phyloP scores from a whole-genome alignment of 1,284 basidiomycete genomes.

The Fomes fomentarius region DNA sequence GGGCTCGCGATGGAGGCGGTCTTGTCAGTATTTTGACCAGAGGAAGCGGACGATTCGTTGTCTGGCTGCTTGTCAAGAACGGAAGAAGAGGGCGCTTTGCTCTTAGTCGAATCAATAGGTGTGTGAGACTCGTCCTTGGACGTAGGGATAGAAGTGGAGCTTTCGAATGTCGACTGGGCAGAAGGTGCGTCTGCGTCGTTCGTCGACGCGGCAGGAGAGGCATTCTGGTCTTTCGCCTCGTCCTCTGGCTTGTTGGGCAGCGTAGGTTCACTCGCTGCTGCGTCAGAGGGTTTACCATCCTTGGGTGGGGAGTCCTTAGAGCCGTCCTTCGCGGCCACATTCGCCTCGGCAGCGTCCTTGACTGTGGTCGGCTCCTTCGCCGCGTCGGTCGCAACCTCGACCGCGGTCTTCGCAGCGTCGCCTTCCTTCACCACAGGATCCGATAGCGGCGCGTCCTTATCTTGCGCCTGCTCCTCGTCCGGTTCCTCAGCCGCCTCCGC shows the following conservation, averaged over 20 bases:
- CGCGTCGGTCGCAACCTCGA: background rate
- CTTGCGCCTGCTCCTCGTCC: conserved; percentile 1
- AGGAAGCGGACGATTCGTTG: background rate
- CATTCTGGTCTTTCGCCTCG: too few relatives aligned
- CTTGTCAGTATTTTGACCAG: background rate
- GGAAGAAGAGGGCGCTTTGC: too few relatives aligned
- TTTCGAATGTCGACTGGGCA: background rate
- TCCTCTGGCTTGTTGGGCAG: too few relatives aligned
- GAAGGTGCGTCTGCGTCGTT: background rate
- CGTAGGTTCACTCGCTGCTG: too few relatives aligned
- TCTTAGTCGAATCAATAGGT: too few relatives aligned
- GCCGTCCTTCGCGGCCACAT: background rate
- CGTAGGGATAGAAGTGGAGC: background rate
- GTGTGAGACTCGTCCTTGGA: background rate
- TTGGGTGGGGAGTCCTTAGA: background rate
- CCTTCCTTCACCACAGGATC: background rate
- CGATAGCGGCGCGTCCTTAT: background rate
- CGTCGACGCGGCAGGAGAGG: background rate
- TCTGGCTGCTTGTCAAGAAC: background rate
- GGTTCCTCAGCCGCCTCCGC: background rate
- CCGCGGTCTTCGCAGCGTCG: background rate
- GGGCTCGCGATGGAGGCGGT: background rate
- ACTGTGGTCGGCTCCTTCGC: background rate
- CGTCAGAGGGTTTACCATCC: too few relatives aligned
- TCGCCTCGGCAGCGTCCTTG: background rate